Evolutionary conservation across 202 grass and related monocot genomes (phyloP), one percentile per base, ranked within the genome.

Genomic region (Setaria viridis): DNA sequence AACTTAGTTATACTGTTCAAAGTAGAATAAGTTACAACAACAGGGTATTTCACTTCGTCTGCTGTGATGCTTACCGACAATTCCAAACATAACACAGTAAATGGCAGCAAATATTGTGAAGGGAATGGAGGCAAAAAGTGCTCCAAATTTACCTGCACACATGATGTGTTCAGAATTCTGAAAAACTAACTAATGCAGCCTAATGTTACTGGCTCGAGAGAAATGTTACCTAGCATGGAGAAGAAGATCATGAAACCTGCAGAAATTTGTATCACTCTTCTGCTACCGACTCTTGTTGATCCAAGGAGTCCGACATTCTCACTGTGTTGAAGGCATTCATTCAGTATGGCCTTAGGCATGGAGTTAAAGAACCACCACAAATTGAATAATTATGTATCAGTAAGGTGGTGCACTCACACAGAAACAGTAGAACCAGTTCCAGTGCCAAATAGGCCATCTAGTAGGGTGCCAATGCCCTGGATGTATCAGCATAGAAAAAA

Each of bases 161-260:
- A 70, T 50, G 25, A 76, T 11, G 86, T 20, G 17, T 72, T 88
- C 57, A 88, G 46, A 81, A n/a, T 0, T 20, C 39, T 15, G 43
- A 12, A 72, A 81, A 84, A 12, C 4, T 35, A 64, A 41, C 0
- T 5, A 69, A n/a, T 9, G 4, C 14, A 35, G 6, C 20, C 35
- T 66, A n/a, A 16, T 71, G 20, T 76, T 46, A 39, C n/a, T 30
- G 20, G 20, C 14, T 51, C 7, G 11, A 13, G 56, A 78, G 9
- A 75, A 70, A 69, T 74, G 33, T 82, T 85, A 99, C 93, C 97
- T 74, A 99, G 83, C 54, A 99, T 81, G 59, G 97, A 99, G 87
- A 99, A 99, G 73, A 99, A 94, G 15, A 99, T 94, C 97, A 99
- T 99, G 85, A 99, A 99, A 87, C 90, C 90, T 85, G 94, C 94